A percentile compares a stretch with the other conserved stretches of the same genome.
phyloP scores from a whole-genome alignment of 495 filamentous ascomycete species.

The Beverwykella pulmonaria region DNA sequence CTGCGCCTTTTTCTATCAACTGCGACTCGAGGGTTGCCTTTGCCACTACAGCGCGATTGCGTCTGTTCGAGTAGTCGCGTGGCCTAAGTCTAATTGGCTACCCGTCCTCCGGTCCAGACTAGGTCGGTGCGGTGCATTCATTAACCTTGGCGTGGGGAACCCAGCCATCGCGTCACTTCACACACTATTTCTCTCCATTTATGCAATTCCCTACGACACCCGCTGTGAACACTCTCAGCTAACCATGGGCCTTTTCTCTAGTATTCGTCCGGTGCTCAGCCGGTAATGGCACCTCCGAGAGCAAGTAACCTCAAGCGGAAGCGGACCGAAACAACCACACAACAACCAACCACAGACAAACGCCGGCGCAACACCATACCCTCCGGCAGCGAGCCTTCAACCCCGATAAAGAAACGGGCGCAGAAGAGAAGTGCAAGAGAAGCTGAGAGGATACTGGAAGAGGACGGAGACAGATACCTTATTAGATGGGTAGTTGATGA shows the following conservation, averaged over 20 bases:
- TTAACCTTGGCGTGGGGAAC: background rate
- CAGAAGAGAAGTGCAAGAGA: background rate
- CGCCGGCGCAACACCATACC: background rate
- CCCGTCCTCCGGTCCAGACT: background rate
- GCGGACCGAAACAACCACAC: background rate
- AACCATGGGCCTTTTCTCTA: slow-evolving; percentile 7
- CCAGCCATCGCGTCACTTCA: background rate
- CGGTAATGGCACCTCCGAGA: slow-evolving; percentile 9
- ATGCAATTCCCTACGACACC: background rate
- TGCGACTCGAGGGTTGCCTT: background rate
- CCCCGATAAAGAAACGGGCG: background rate
- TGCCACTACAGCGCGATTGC: background rate
- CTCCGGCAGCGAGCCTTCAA: background rate
- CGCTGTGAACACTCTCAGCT: background rate
- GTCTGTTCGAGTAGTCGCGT: background rate
- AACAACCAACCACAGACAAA: background rate
- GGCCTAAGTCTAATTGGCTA: background rate
- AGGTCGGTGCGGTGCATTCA: background rate
- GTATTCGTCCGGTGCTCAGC: background rate
- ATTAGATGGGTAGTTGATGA: slow-evolving; percentile 13
- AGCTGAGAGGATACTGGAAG: background rate
- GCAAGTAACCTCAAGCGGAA: slow-evolving; percentile 1
- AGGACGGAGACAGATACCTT: background rate
- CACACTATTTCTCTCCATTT: background rate
- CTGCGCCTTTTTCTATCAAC: background rate